Percentiles rank a stretch among this genome's conserved stretches.
These are phyloP conservation scores for Alternaria gaisen DNA, from an alignment of 2,329 filamentous ascomycete species.

Conservation along the genomic window DNA sequence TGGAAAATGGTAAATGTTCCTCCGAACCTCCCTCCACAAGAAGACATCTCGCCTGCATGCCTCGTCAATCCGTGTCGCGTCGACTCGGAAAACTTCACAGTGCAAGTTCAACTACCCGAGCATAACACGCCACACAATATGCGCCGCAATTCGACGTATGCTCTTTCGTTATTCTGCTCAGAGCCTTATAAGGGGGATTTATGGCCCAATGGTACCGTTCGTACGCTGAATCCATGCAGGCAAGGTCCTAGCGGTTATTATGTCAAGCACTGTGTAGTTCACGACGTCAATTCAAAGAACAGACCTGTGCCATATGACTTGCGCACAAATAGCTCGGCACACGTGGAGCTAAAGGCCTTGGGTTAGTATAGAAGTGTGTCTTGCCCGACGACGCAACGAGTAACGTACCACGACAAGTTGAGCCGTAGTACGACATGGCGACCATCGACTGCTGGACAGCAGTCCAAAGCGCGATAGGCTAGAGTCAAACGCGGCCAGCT, in stretches of 20 bases:
- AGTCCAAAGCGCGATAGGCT: background rate
- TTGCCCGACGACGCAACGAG: background rate
- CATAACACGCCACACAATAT: background rate
- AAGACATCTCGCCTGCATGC: background rate
- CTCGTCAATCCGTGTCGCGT: background rate
- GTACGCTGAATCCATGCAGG: background rate
- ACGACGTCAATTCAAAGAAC: slow-evolving; percentile 3
- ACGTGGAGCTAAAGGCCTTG: background rate
- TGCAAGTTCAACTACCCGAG: background rate
- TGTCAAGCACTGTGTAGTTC: background rate
- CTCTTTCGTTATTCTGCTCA: background rate
- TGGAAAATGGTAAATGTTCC: background rate
- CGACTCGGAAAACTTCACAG: background rate
- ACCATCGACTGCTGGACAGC: background rate
- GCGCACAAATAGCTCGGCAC: background rate
- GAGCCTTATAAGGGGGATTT: background rate
- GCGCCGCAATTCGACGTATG: background rate
- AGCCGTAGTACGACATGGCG: slow-evolving; percentile 2
- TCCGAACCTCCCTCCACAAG: background rate
- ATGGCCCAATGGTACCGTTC: background rate
- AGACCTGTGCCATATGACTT: background rate
- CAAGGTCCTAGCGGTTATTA: background rate
- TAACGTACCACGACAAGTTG: background rate
- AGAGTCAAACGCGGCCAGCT: background rate
- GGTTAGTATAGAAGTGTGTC: background rate